Base-by-base conservation (phyloP, 1,284 basidiomycete species). In the Marasmius oreades region DNA sequence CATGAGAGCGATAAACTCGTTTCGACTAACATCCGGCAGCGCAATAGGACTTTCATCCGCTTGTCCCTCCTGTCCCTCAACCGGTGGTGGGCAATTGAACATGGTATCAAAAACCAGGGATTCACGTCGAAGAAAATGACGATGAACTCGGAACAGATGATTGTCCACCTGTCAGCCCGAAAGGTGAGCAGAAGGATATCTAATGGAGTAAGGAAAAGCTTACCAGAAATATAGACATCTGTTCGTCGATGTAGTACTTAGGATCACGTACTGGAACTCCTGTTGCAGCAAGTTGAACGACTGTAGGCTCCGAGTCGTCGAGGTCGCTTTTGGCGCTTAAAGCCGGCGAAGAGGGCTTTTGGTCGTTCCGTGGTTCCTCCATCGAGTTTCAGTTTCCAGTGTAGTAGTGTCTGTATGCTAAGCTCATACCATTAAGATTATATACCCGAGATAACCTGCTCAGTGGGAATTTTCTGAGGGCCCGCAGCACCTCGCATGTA, bases 101-200 rank as follows among this genome's bases (percentile, higher is more conserved):
- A 73, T 55, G 43, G 60, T 57, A 22, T 67, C 65, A 56, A 74
- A 73, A 51, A 70, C 64, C n/a, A 67, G 60, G 1, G 74, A 74
- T 37, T 72, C 73, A 42, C 69, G 66, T 12, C 64, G 66, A 11
- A 76, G 61, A 50, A 70, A 67, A 58, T 69, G 67, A 22, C 67
- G 67, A 58, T 75, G 73, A 18, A 75, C 67, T 59, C 62, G 67
- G 64, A 72, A 76, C 7, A 72, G 62, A 28, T 65, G 61, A 20
- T 67, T 63, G 53, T 71, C 70, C 2, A 72, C 71, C 73, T 74
- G 44, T 16, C 43, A 33, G 22, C 50, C 45, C 6, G 24, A 44
- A 18, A 24, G 12, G 33, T 37, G 22, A 46, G 22, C 23, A 22
- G 18, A 16, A 14, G 20, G 45, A 16, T 7, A 46, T n/a, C 4